Conservation (phyloP, 2,329 filamentous ascomycete genomes). For the Aspergillus hiratsukae region DNA sequence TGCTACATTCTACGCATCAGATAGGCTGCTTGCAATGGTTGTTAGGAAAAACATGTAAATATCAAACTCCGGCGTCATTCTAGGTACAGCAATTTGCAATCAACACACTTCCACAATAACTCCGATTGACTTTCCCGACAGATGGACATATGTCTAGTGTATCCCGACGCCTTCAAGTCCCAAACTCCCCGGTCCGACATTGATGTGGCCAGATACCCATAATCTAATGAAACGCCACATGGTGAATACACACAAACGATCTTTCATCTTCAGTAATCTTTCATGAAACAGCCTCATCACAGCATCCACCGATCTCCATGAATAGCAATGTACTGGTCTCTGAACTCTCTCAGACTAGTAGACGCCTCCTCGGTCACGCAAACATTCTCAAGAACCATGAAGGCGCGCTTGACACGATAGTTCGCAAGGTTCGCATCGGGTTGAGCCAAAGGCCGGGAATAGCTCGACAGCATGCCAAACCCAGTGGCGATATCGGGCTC, state of each 20-base stretch:
- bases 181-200: not conserved
- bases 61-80: not conserved
- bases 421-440: constrained; percentile 10
- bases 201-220: not conserved
- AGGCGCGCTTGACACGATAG: constrained; percentile 28
- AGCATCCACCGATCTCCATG: constrained; percentile 19
- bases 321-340: constrained; percentile 19
- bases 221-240: not conserved
- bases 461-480: constrained; percentile 21
- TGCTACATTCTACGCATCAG: not conserved
- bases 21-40: not conserved
- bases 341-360: constrained; percentile 29
- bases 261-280: not conserved
- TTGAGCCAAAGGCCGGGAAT: constrained; percentile 13
- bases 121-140: not conserved
- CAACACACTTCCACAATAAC: not conserved
- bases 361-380: constrained; percentile 34
- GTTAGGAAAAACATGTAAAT: not conserved
- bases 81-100: not conserved
- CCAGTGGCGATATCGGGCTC: constrained; percentile 24
- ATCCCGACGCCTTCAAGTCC: not conserved
- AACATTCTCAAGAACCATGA: constrained; percentile 29
- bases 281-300: not conserved
- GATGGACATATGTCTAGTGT: not conserved
- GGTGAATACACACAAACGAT: not conserved